Evolutionary conservation across 805 yeast species (phyloP), one percentile per base, ranked within the genome.

Genomic region (Hanseniaspora singularis): DNA sequence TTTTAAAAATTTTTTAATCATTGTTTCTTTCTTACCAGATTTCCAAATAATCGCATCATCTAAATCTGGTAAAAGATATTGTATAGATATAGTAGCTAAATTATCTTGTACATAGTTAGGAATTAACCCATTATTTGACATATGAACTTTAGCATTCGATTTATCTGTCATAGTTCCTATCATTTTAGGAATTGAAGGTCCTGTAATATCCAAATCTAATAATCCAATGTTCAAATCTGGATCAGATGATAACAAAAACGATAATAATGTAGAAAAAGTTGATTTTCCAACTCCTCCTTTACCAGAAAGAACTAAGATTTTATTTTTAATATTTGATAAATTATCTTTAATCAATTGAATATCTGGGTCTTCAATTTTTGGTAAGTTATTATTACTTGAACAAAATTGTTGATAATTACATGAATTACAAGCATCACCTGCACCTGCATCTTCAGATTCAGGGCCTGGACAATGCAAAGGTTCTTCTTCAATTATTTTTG

Each of bases 401-500:
- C 99, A 92, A 4, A 89, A 82, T 38, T 72, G 77, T 63, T 92
- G 87, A 64, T 92, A 92, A 14, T 96, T 94, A 66, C 99, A 92
- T 10, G 96, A 96, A 8, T 67, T 72, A 60, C 99, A 92, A 11
- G 97, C 95, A 58, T 85, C 95, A 2, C 85, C 88, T 55, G 81
- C 77, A 7, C 99, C 99, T 2, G 99, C 98, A 45, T 66, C 64
- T 54, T 87, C 96, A 2, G 94, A 81, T 59, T 89, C 96, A 1
- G 97, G 95, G 1, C 98, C 99, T 0, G 98, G 98, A 66, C 99
- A 92, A 63, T 92, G 97, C 59, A 87, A 96, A 1, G 98, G 97
- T 57, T 81, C 94, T 0, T 92, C 87, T 0, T 79, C 84, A 47
- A 69, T 67, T 22, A 27, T n/a, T 15, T 36, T 36, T 26, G 24